Base-by-base conservation (phyloP, 1,139 yeast genomes). In the Yamadazyma diddensiae region DNA sequence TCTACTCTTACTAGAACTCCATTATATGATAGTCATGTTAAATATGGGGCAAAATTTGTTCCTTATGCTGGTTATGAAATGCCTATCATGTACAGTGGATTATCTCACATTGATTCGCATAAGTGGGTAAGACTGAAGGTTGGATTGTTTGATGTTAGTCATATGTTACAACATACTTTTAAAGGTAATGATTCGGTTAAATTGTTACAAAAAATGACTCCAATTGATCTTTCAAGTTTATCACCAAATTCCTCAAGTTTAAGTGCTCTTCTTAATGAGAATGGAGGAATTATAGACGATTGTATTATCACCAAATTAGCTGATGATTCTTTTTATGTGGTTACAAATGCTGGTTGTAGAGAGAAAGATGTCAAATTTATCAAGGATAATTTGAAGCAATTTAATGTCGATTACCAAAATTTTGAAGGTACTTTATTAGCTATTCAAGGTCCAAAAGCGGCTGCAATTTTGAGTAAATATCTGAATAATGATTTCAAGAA, bases 281-380 rank as follows among this genome's bases (percentile, higher is more conserved):
- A 77, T 5, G 92, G 95, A 22, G 92, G 92, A 29, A 90, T 95
- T 4, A 77, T 92, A 47, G 98, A 92, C 60, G 98, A 92, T 57
- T 82, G 95, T 36, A 86, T 92, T 45, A 80, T 92, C 50, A 85
- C 95, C 40, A 88, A 84, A 57, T 92, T 83, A 45, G 79, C 70
- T 3, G 82, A 82, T n/a, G 75, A 82, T 42, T 74, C 77, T 21
- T 90, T 73, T 56, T 88, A 88, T 57, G 78, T 92, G 53, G 98
- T 92, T n/a, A 90, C 97, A 32, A 92, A 92, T 56, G 98, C 98
- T 5, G 97, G 96, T 5, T 85, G 97, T 52, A 73, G 95, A 41
- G 92, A 76, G 3, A 82, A 84, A 54, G 97, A 90, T 53, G 56
- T 78, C 24, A 62, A 62, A 12, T 90, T 85, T 52, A 65, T 92